A percentile compares a stretch with the other conserved stretches of the same genome.
phyloP scores from a whole-genome alignment of 169 alveolate genomes.

The Babesia sp. region DNA sequence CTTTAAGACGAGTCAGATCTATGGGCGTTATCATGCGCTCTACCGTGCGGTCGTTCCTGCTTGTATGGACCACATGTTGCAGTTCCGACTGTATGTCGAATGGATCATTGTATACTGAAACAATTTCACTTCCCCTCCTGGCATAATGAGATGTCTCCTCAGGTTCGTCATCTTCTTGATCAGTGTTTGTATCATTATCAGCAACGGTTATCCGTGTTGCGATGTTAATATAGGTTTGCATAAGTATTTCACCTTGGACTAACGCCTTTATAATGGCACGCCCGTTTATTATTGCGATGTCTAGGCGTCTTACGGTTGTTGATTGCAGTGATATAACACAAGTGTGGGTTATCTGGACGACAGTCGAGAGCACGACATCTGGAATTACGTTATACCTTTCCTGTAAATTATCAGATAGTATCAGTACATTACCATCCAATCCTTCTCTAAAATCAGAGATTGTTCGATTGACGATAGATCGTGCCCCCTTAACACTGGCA shows the following conservation, averaged over 20 bases:
- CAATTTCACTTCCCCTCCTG: no score
- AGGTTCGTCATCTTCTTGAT: not conserved
- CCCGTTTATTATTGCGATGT: not conserved
- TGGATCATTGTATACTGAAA: not conserved
- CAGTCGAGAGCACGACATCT: not conserved
- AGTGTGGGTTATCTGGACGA: not conserved
- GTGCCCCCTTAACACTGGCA: not conserved
- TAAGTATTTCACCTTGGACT: not conserved
- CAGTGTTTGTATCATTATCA: not conserved
- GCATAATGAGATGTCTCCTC: not conserved
- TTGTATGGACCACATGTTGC: not conserved
- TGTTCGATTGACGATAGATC: not conserved
- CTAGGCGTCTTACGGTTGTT: not conserved
- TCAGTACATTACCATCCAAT: not conserved
- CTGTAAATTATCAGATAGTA: not conserved
- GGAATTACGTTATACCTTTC: no score
- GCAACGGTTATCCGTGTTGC: not conserved
- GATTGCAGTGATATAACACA: not conserved
- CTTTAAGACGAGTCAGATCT: not conserved
- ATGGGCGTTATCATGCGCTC: constrained; percentile 8
- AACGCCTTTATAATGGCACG: not conserved
- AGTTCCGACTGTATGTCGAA: not conserved
- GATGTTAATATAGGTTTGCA: not conserved
- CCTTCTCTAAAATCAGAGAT: constrained; percentile 9
- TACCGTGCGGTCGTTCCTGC: not conserved